phyloP scores from a whole-genome alignment of 192 early-diverging fungal genomes.

The Chytriomyces sp. region DNA sequence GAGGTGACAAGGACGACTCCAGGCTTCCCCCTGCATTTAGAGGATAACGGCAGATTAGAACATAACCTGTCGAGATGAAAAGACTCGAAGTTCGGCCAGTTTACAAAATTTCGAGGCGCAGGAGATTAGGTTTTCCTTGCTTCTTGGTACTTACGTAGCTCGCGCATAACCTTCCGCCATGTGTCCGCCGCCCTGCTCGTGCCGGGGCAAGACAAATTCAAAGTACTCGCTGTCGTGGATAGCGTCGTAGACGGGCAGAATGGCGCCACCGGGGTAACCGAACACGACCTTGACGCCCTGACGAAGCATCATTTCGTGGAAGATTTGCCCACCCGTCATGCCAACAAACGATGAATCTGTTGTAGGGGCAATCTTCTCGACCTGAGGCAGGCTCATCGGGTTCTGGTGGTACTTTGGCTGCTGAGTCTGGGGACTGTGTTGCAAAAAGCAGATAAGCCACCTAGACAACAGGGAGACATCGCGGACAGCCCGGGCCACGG shows the following conservation, averaged over 20 bases:
- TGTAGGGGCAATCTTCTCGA: slow-evolving; percentile 33
- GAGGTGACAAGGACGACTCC: slow-evolving; percentile 83
- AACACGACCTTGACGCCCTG: slow-evolving; percentile 93
- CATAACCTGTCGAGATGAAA: too few relatives aligned
- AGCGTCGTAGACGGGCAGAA: slow-evolving; percentile 97
- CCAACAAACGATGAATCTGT: slow-evolving; percentile 74
- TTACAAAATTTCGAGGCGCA: not conserved
- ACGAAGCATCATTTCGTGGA: slow-evolving; percentile 98
- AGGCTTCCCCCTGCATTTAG: slow-evolving; percentile 64
- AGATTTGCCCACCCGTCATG: slow-evolving; percentile 96
- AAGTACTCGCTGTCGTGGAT: slow-evolving; percentile 96
- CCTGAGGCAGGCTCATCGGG: not conserved
- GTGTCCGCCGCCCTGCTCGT: slow-evolving; percentile 98
- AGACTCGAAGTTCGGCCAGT: not conserved
- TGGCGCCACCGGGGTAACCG: slow-evolving; percentile 98
- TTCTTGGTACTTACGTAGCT: slow-evolving; percentile 67
- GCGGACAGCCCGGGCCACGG: too few relatives aligned
- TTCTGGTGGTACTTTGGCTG: not conserved
- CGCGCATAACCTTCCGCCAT: slow-evolving; percentile 98
- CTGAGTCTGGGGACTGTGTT: not conserved
- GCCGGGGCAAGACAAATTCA: slow-evolving; percentile 93
- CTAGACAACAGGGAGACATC: too few relatives aligned
- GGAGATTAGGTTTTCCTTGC: slow-evolving; percentile 15
- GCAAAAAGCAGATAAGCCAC: too few relatives aligned
- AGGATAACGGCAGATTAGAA: slow-evolving; percentile 1